phyloP scores from a whole-genome alignment of 2,329 filamentous ascomycete genomes.

The Alternaria burnsii region DNA sequence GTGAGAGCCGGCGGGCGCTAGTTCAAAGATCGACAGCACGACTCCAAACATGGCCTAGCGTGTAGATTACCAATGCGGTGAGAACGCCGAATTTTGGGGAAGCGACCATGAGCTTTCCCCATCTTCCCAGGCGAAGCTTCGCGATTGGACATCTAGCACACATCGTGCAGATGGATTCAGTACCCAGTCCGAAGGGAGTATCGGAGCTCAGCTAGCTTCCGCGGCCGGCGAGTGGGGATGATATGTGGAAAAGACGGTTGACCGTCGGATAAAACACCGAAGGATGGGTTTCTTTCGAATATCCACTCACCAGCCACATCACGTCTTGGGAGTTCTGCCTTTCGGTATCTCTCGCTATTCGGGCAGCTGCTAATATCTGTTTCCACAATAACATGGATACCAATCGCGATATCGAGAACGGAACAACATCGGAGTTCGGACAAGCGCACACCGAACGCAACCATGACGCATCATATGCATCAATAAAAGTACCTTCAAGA shows the following conservation, averaged over 20 bases:
- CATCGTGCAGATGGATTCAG: constrained; percentile 3
- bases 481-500: constrained; percentile 11
- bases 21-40: background rate
- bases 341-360: background rate
- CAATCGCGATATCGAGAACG: constrained; percentile 29
- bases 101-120: constrained; percentile 1
- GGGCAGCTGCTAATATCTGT: too few species aligned
- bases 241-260: constrained; percentile 4
- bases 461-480: constrained; percentile 11
- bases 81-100: constrained; percentile 15
- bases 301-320: constrained; percentile 1
- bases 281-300: constrained; percentile 3
- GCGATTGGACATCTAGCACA: background rate
- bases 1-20: background rate
- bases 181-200: background rate
- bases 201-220: constrained; percentile 26
- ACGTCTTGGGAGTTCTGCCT: background rate
- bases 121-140: constrained; percentile 1
- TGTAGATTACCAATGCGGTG: constrained; percentile 9
- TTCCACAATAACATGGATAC: constrained; percentile 4
- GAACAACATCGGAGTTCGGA: constrained; percentile 2
- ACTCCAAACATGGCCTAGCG: background rate
- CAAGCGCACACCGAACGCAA: constrained; percentile 2
- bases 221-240: constrained; percentile 28
- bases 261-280: constrained; percentile 21